Evolutionary conservation across 495 filamentous ascomycete genomes (phyloP).

Genomic region (Xylaria flabelliformis): DNA sequence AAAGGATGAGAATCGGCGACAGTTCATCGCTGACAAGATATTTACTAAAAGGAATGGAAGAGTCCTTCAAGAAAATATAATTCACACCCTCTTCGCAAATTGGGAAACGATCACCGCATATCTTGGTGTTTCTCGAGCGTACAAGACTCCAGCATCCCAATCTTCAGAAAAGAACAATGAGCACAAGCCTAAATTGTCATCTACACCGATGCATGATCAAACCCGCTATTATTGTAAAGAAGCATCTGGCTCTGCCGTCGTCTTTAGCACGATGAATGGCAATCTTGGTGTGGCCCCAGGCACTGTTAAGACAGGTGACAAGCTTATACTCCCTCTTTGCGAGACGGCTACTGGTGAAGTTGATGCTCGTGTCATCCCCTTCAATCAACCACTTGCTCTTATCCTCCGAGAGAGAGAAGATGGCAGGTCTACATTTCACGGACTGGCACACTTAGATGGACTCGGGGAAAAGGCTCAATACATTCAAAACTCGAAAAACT

Average conservation of each 20-base stretch:
- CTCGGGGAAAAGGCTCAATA: not conserved
- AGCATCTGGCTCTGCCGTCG: not conserved
- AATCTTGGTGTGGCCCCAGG: not conserved
- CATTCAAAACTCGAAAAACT: not conserved
- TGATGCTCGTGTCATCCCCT: slow-evolving; percentile 2
- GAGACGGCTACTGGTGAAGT: not conserved
- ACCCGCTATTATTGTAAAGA: not conserved
- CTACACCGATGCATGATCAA: not conserved
- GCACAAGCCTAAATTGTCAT: too few relatives aligned
- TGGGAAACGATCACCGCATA: slow-evolving; percentile 12
- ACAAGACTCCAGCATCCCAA: not conserved
- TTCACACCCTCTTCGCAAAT: not conserved
- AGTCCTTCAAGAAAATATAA: not conserved
- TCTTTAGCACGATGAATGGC: not conserved
- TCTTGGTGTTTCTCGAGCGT: not conserved
- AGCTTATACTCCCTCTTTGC: slow-evolving; percentile 10
- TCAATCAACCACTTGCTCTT: slow-evolving; percentile 3
- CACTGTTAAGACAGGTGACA: not conserved
- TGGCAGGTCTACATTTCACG: slow-evolving; percentile 1
- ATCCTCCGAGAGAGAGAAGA: not conserved
- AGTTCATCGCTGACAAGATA: not conserved
- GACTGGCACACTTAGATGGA: slow-evolving; percentile 7
- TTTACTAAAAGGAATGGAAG: not conserved
- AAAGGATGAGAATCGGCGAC: not conserved
- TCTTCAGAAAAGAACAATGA: not conserved